Conservation (phyloP, 2,329 filamentous ascomycete genomes). For the Trichophaea hybrida region DNA sequence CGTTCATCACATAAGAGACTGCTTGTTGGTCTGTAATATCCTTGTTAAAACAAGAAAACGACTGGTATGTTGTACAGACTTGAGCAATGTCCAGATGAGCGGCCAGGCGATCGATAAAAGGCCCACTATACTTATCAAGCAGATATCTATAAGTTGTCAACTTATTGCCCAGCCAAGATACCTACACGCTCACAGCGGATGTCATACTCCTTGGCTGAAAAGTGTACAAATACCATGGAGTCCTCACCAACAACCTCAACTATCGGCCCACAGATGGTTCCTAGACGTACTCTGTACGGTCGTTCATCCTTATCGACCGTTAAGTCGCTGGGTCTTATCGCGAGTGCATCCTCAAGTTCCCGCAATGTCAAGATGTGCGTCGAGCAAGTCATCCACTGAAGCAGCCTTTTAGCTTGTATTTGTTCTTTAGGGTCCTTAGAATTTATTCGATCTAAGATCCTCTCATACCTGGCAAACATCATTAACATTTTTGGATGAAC, state of each 20-base stretch:
- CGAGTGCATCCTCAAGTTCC: conserved; percentile 13
- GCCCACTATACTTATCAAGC: background rate
- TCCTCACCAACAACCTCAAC: conserved; percentile 8
- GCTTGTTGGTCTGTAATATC: background rate
- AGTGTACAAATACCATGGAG: conserved; percentile 10
- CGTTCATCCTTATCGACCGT: background rate
- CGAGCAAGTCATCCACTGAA: conserved; percentile 12
- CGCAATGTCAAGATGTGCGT: conserved; percentile 2
- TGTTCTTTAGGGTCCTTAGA: background rate
- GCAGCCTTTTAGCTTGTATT: conserved; percentile 3
- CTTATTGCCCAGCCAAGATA: background rate
- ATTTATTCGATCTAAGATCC: conserved; percentile 1
- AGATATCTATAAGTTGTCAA: background rate
- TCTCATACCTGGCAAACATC: background rate
- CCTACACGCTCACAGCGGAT: background rate
- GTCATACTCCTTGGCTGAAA: conserved; percentile 12
- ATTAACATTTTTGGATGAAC: no score
- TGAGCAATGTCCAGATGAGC: background rate
- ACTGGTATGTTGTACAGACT: background rate
- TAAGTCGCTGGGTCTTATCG: background rate
- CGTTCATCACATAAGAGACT: background rate
- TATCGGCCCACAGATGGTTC: conserved; percentile 12
- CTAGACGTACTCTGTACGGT: background rate
- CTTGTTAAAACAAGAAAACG: background rate
- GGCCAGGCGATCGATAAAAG: background rate